A percentile compares a stretch with the other conserved stretches of the same genome.
phyloP scores from a whole-genome alignment of 164 flowering plant genomes.

The Magnolia kwangsiensis region DNA sequence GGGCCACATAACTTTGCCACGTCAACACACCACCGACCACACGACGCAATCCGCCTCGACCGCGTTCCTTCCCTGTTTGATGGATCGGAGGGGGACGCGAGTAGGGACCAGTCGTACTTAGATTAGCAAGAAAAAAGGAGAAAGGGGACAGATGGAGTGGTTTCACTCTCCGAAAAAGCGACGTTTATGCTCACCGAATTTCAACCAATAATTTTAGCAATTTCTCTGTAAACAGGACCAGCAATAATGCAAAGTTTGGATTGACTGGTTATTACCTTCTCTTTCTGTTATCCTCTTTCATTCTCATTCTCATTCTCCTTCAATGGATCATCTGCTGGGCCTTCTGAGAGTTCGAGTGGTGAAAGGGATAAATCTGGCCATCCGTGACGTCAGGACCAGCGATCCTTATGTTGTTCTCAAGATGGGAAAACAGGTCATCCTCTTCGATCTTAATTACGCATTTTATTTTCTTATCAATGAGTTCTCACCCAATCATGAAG shows the following conservation, averaged over 20 bases:
- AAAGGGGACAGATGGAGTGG: no score
- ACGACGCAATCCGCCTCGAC: no score
- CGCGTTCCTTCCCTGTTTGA: no score
- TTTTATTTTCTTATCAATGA: no score
- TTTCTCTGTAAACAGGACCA: no score
- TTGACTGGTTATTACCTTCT: background rate
- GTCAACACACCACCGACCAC: no score
- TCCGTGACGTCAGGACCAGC: conserved; percentile 55
- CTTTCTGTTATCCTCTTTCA: background rate
- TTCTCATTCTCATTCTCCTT: background rate
- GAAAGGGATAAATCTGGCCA: conserved; percentile 53
- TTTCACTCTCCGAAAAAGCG: background rate
- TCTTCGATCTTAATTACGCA: background rate
- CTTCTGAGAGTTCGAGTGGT: conserved; percentile 52
- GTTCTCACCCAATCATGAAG: no score
- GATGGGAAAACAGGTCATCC: conserved; percentile 59
- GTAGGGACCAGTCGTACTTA: no score
- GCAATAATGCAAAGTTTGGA: no score
- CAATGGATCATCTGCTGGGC: conserved; percentile 50
- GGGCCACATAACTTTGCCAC: no score
- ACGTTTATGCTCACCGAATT: background rate
- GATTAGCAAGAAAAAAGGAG: no score
- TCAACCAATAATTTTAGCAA: background rate
- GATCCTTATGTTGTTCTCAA: conserved; percentile 61
- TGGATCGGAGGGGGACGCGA: no score